Evolutionary conservation across 1,284 basidiomycete genomes (phyloP), one percentile per base, ranked within the genome.

Genomic region (Heliocybe sulcata): DNA sequence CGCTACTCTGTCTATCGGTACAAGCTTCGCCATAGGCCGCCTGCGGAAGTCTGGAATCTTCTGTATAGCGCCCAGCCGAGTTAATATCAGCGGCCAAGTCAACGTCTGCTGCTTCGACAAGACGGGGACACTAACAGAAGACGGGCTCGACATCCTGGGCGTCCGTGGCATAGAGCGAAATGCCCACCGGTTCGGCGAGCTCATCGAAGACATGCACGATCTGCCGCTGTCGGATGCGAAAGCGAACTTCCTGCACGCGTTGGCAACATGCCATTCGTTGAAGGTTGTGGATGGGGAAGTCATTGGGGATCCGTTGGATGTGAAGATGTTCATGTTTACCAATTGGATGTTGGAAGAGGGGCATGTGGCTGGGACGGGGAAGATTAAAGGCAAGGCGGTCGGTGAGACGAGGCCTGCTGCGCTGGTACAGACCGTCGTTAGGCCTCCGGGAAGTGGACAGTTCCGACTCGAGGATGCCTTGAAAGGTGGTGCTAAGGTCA

Each of bases 91-190:
- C 2, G 97, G 97, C 29, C 97, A 98, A 72, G 80, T 99, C 73
- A 98, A 99, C 61, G 90, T 99, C 8, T 96, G 95, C 64, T 98
- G 95, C 70, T 99, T 99, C 65, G 97, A 99, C 77, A 99, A 99
- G 75, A 99, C 97, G 1, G 97, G 97, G 1, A 99, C 97, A 0
- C 79, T 99, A 16, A 99, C 97, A 0, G 97, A 98, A 69, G 97
- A 99, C 61, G 97, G 97, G 0, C 79, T 99, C 45, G 97, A 99
- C 65, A 94, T 99, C 48, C 87, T 99, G 48, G 94, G 94, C 25
- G 88, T 95, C 11, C 85, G 94, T 42, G 84, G 83, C 1, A 79
- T 93, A 45, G 92, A 95, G 60, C 83, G 89, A 51, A 80, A 75
- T 54, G 77, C 70, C 9, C 80, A 85, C 51, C 81, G 86, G 47